Conservation (phyloP, 352 stramenopile genomes). For the Aphanomyces invadans region DNA sequence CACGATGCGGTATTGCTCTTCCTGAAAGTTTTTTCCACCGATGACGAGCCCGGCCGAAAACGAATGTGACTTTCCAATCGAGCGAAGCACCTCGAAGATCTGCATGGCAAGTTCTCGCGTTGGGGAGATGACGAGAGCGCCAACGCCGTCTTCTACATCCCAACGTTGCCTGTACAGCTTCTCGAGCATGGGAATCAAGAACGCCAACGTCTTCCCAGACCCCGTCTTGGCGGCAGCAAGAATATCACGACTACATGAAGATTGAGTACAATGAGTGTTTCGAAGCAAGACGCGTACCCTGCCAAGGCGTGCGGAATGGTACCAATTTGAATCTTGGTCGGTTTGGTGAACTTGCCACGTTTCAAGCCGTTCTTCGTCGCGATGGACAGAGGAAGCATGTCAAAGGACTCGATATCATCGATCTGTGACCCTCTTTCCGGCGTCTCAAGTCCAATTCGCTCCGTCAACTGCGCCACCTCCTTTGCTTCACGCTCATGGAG, state of each 20-base stretch:
- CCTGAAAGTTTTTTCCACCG: conserved; percentile 91
- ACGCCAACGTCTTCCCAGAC: conserved; percentile 91
- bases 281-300: conserved; percentile 25
- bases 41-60: conserved; percentile 96
- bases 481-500: conserved; percentile 61
- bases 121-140: conserved; percentile 95
- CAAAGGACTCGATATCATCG: conserved; percentile 65
- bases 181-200: conserved; percentile 85
- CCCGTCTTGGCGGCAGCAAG: conserved; percentile 90
- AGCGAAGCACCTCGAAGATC: conserved; percentile 98
- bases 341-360: conserved; percentile 71
- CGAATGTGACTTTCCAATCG: conserved; percentile 91
- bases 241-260: conserved; percentile 60
- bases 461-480: conserved; percentile 58
- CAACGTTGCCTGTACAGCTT: conserved; percentile 84
- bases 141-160: conserved; percentile 90
- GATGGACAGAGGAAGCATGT: conserved; percentile 76
- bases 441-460: conserved; percentile 57
- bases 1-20: conserved; percentile 93
- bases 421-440: conserved; percentile 74
- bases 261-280: background rate
- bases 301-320: conserved; percentile 81
- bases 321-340: conserved; percentile 86
- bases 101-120: conserved; percentile 98
- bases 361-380: conserved; percentile 57